A percentile compares a stretch with the other conserved stretches of the same genome.
Evolutionary conservation across 2,329 filamentous ascomycete species (phyloP).

Genomic region (Pseudogymnoascus sp.): DNA sequence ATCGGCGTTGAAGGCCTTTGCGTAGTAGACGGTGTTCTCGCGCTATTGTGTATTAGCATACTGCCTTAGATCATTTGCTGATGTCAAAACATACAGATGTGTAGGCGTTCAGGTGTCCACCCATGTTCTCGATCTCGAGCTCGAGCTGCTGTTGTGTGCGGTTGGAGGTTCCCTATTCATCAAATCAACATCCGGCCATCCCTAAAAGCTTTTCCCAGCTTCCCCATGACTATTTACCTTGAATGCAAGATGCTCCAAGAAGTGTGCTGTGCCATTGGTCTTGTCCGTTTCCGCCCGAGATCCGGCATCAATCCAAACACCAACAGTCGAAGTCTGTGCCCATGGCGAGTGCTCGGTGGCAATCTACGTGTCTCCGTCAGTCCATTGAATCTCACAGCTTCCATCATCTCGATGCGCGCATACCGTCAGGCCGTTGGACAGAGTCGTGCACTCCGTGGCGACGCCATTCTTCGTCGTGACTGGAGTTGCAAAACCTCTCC

Average conservation of each 20-base stretch:
- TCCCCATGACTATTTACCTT: slow-evolving; percentile 57
- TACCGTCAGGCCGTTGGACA: slow-evolving; percentile 97
- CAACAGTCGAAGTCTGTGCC: slow-evolving; percentile 95
- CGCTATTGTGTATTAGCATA: slow-evolving; percentile 45
- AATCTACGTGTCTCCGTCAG: slow-evolving; percentile 53
- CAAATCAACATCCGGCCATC: slow-evolving; percentile 18
- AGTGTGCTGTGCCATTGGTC: slow-evolving; percentile 98
- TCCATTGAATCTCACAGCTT: slow-evolving; percentile 31
- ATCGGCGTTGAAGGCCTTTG: slow-evolving; percentile 97
- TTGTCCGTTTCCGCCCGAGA: slow-evolving; percentile 96
- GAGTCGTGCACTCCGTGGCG: slow-evolving; percentile 91
- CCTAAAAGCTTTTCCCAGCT: slow-evolving; percentile 4
- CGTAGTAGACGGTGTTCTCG: slow-evolving; percentile 99
- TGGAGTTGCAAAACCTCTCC: slow-evolving; percentile 84
- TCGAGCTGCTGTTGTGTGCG: slow-evolving; percentile 95
- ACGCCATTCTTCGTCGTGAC: slow-evolving; percentile 52
- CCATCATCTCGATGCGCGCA: slow-evolving; percentile 12
- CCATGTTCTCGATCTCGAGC: slow-evolving; percentile 99
- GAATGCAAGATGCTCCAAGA: slow-evolving; percentile 99
- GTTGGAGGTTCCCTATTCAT: slow-evolving; percentile 72
- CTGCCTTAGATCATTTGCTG: neutral
- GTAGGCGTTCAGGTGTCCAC: slow-evolving; percentile 97
- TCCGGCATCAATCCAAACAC: slow-evolving; percentile 98
- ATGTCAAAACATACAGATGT: slow-evolving; percentile 66
- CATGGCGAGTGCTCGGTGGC: slow-evolving; percentile 97